Base-by-base conservation (phyloP, 305 asterid species). In the Caryopteris hybrid region DNA sequence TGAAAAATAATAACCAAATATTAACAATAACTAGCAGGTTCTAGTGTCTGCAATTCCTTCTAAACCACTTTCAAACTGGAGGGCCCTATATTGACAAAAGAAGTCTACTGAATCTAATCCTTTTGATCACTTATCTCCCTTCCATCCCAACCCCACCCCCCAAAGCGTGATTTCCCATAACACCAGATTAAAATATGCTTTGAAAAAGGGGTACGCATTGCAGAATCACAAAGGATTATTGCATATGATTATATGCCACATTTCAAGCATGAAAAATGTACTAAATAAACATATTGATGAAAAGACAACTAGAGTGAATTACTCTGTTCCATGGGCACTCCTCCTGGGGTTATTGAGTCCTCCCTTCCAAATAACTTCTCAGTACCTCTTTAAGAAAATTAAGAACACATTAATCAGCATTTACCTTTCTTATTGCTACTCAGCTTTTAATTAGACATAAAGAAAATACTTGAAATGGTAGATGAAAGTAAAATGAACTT, bases 291-390 rank as follows among this genome's bases (percentile, higher is more conserved):
- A 45, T 46, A 68, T 29, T 0, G 41, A 47, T 33, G 5, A 54
- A 50, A 68, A 25, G 54, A 25, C 63, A 57, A 61, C 42, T n/a
- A 65, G 59, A 61, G 65, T 41, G 36, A 77, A 71, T 86, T 83
- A 88, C 93, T 80, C 64, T 77, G 87, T 72, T 86, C 96, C 93
- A 88, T 88, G 66, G 53, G 78, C 61, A 72, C 74, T 61, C 66
- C 60, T 63, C 51, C 66, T 7, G 21, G 48, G 58, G 45, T 55
- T 45, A 51, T 61, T 73, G 45, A 68, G 62, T 39, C 66, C 62
- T 71, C 68, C 66, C 69, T 54, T 36, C 64, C 36, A 31, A 64
- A 54, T 55, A 70, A 62, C 76, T 66, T 69, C 46, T 13, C 45
- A 14, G 47, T 20, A 60, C 81, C 84, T 74, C 74, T 61, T 39